Percentiles rank a stretch among this genome's conserved stretches.
Evolutionary conservation across 2,329 filamentous ascomycete genomes (phyloP).

Genomic region (Coniosporium tulheliwenetii): DNA sequence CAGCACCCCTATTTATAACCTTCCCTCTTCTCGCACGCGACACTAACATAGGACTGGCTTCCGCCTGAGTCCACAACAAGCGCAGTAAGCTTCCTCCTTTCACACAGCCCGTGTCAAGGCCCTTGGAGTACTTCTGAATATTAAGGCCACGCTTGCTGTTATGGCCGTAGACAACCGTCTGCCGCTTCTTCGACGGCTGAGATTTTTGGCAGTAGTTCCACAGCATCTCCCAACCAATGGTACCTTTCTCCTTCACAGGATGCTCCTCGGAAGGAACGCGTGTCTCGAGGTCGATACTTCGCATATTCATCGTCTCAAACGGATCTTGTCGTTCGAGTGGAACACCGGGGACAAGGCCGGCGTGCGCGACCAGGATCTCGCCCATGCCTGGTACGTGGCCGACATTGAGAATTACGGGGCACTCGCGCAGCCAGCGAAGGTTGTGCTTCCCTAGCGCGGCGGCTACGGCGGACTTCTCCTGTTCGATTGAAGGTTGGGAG

Average conservation of each 20-base stretch:
- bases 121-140: constrained; percentile 57
- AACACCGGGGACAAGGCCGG: constrained; percentile 65
- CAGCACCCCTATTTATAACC: constrained; percentile 7
- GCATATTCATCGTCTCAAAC: constrained; percentile 82
- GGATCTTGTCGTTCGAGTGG: constrained; percentile 57
- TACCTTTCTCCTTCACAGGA: constrained; percentile 20
- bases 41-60: constrained; percentile 16
- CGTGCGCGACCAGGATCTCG: constrained; percentile 60
- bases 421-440: constrained; percentile 14
- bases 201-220: constrained; percentile 11
- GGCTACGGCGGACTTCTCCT: constrained; percentile 8
- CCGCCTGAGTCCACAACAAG: constrained; percentile 51
- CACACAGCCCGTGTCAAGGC: constrained; percentile 73
- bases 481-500: constrained; percentile 8
- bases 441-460: constrained; percentile 8
- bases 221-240: constrained; percentile 51
- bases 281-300: constrained; percentile 52
- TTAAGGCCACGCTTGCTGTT: constrained; percentile 60
- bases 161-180: constrained; percentile 75
- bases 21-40: constrained; percentile 20
- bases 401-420: constrained; percentile 20
- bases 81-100: constrained; percentile 61
- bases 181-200: constrained; percentile 21
- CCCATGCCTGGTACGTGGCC: constrained; percentile 9
- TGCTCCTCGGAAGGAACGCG: constrained; percentile 35